Conservation (phyloP, 768 basidiomycete genomes). For the Leccinum sublutescens region DNA sequence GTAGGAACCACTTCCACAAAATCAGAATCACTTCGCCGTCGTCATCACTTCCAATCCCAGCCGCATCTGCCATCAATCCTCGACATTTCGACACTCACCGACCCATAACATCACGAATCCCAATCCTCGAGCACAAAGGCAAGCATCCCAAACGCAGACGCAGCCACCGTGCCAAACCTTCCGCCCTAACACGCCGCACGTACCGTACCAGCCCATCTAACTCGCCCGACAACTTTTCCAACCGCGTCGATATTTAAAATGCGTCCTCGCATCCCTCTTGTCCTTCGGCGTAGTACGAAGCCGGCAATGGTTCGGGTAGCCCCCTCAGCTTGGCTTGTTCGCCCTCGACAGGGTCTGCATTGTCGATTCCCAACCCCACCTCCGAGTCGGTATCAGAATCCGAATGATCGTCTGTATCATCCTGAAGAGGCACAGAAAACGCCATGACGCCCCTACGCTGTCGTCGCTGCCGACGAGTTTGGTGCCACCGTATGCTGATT, state of each 20-base stretch:
- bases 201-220: slow-evolving; percentile 71
- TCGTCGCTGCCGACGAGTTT: slow-evolving; percentile 56
- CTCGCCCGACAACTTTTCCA: slow-evolving; percentile 69
- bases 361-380: neutral
- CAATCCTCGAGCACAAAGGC: slow-evolving; percentile 76
- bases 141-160: slow-evolving; percentile 64
- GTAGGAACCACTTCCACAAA: neutral
- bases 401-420: slow-evolving; percentile 35
- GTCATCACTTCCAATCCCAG: neutral
- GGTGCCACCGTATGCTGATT: slow-evolving; percentile 54
- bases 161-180: slow-evolving; percentile 62
- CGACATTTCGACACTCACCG: no score
- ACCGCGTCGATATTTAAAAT: slow-evolving; percentile 34
- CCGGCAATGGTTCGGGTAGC: slow-evolving; percentile 34
- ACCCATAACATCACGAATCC: slow-evolving; percentile 41
- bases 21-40: neutral
- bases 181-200: slow-evolving; percentile 62
- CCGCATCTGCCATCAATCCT: no score
- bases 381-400: slow-evolving; percentile 35
- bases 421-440: slow-evolving; percentile 45
- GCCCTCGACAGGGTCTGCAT: neutral
- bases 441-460: slow-evolving; percentile 60
- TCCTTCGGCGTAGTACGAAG: neutral
- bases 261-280: slow-evolving; percentile 38
- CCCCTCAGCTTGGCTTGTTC: slow-evolving; percentile 20